These are phyloP conservation scores for Porphyrellus cyaneotinctus DNA, from an alignment of 768 basidiomycete species.

Conservation along the genomic window DNA sequence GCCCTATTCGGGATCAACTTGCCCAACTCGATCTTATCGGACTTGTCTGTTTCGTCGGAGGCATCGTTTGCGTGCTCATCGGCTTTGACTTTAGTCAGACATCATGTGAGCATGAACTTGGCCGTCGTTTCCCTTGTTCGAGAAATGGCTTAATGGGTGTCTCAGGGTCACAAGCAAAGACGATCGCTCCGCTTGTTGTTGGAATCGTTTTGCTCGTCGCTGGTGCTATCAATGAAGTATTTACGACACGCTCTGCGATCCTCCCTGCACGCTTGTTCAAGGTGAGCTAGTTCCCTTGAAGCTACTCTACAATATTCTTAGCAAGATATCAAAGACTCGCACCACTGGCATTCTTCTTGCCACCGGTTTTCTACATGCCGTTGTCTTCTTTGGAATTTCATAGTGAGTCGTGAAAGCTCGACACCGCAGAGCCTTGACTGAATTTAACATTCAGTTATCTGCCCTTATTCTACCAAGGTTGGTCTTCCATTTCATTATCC, in stretches of 20 bases:
- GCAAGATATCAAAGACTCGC: slow-evolving; percentile 46
- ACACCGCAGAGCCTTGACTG: background rate
- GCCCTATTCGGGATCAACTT: slow-evolving; percentile 53
- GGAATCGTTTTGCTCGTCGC: slow-evolving; percentile 51
- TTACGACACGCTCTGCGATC: slow-evolving; percentile 63
- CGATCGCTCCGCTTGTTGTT: slow-evolving; percentile 59
- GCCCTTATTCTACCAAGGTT: slow-evolving; percentile 68
- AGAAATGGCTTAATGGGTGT: background rate
- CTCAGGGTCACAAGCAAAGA: slow-evolving; percentile 55
- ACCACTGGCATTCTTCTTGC: slow-evolving; percentile 63
- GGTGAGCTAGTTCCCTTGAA: slow-evolving; percentile 34
- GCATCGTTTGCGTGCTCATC: slow-evolving; percentile 62
- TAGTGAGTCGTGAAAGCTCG: slow-evolving; percentile 18
- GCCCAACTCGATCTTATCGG: slow-evolving; percentile 69
- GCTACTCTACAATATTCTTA: background rate
- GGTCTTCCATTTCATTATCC: background rate
- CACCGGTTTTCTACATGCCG: slow-evolving; percentile 56
- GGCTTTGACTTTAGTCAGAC: slow-evolving; percentile 69
- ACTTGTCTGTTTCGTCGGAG: slow-evolving; percentile 53
- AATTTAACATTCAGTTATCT: slow-evolving; percentile 42
- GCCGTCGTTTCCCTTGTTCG: too few relatives aligned
- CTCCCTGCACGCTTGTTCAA: slow-evolving; percentile 73
- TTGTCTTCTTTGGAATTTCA: slow-evolving; percentile 52
- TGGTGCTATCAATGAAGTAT: slow-evolving; percentile 54
- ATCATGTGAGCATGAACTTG: slow-evolving; percentile 49